Evolutionary conservation across 225 moss, liverwort and hornwort species (phyloP).

Genomic region (Pleurozium schreberi): DNA sequence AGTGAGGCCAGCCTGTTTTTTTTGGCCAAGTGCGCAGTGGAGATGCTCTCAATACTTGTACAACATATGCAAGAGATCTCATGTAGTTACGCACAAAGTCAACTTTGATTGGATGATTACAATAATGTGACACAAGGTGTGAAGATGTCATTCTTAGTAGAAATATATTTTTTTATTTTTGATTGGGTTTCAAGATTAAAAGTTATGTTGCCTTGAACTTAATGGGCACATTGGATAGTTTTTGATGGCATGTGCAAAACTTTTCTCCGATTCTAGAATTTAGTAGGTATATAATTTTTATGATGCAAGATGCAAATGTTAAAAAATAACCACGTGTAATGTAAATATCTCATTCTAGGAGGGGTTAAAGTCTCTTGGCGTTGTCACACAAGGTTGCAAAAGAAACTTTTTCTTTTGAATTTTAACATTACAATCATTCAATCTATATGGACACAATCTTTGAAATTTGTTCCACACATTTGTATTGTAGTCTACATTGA

Average conservation of each 20-base stretch:
- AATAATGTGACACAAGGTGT: neutral
- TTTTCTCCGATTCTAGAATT: neutral
- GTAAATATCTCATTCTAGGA: no score
- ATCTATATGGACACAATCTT: no score
- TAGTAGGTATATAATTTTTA: neutral
- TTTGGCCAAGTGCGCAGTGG: no score
- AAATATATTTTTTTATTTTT: neutral
- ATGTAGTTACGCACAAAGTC: fast-evolving
- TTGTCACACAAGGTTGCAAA: no score
- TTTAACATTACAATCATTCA: no score
- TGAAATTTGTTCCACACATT: no score
- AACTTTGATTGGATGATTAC: neutral
- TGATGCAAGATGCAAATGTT: neutral
- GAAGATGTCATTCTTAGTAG: neutral
- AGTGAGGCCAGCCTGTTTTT: no score
- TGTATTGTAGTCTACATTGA: no score
- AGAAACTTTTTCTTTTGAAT: no score
- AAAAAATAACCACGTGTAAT: no score
- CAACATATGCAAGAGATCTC: neutral
- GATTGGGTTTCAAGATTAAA: neutral
- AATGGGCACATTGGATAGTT: fast-evolving
- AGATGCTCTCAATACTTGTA: no score
- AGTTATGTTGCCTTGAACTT: neutral
- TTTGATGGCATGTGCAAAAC: neutral
- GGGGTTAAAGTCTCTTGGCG: no score